Evolutionary conservation across 106 monocot species (phyloP), one percentile per base, ranked within the genome.

Genomic region (Phalaenopsis equestris): DNA sequence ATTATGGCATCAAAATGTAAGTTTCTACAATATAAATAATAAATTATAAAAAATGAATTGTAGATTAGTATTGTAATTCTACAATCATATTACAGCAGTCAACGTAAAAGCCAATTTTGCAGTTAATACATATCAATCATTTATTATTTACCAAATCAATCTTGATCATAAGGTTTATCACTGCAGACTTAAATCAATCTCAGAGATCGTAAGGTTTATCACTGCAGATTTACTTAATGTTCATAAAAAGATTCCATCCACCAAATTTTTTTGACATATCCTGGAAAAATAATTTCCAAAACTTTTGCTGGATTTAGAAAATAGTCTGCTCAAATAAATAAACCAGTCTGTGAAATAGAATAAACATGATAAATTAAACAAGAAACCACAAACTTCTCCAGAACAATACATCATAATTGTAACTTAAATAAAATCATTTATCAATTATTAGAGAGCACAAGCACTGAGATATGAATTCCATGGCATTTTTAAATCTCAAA

Each of bases 351-450:
- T 72, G 38, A 72, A 39, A 70, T 70, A 72, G 23, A 65, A 65
- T 9, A 39, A 9, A 70, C 70, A 19, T 2, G n/a, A n/a, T 45
- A 74, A 43, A 0, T 74, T 45, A 17, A 74, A 42, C 72, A 72
- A 19, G 42, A 17, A 36, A 70, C 38, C 15, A 70, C 43, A 43
- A 5, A 70, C 17, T 74, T 43, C 43, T 11, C 14, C 12, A 12
- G 8, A 70, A 70, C 64, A 70, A 38, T 70, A 39, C 70, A 70
- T 70, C 45, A 74, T 45, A 74, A 74, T 74, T 19, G 30, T 45
- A 42, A 38, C 30, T 19, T 70, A 70, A 39, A 19, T 45, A 74
- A 74, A 73, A 43, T 74, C 1, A 14, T 74, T 45, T 19, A 8
- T 42, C 16, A 42, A 8, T 74, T 74, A n/a, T 10, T 74, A 42